phyloP scores from a whole-genome alignment of 2,329 filamentous ascomycete species.

The Rutstroemia sp. region DNA sequence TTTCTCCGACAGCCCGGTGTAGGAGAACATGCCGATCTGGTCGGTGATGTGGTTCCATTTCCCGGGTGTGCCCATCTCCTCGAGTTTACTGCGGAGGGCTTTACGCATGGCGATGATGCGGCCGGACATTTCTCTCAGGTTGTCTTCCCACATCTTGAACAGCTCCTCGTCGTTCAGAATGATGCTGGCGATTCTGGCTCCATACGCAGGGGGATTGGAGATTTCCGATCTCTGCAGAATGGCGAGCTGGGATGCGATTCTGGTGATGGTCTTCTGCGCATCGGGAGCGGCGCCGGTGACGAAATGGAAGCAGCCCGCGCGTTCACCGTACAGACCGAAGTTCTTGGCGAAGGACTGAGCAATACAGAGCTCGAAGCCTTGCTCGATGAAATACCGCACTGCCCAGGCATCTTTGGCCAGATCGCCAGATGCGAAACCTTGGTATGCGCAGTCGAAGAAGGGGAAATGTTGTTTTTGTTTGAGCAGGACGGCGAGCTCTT shows the following conservation, averaged over 20 bases:
- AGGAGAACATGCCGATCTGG: conserved; percentile 99
- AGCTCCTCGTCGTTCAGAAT: conserved; percentile 77
- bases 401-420: conserved; percentile 79
- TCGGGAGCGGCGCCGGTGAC: conserved; percentile 67
- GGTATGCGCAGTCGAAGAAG: conserved; percentile 97
- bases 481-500: conserved; percentile 73
- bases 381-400: conserved; percentile 88
- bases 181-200: conserved; percentile 77
- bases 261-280: conserved; percentile 47
- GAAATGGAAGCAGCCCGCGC: conserved; percentile 93
- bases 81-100: conserved; percentile 69
- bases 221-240: conserved; percentile 97
- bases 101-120: conserved; percentile 90
- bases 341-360: conserved; percentile 97
- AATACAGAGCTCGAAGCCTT: conserved; percentile 82
- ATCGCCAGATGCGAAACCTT: conserved; percentile 92
- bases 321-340: conserved; percentile 94
- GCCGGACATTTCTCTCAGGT: conserved; percentile 88
- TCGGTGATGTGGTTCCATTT: conserved; percentile 96
- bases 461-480: conserved; percentile 79
- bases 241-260: conserved; percentile 81
- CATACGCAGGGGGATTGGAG: conserved; percentile 92
- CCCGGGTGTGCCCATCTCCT: conserved; percentile 78
- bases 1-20: conserved; percentile 69
- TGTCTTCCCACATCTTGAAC: conserved; percentile 83